phyloP scores from a whole-genome alignment of 768 basidiomycete genomes.

The Crepidotus variabilis region DNA sequence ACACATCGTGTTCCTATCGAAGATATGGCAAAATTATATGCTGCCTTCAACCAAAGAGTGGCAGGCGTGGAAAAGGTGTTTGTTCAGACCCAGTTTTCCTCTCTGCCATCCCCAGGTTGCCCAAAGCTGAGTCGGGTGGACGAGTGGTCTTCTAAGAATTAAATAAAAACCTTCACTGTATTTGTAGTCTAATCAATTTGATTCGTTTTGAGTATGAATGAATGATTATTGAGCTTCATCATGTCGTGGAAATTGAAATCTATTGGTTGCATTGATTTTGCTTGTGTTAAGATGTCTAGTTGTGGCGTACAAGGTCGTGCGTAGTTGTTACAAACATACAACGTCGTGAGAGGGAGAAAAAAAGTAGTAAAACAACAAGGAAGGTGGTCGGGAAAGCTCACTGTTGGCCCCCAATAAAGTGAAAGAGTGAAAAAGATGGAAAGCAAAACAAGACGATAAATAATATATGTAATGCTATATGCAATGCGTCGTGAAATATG shows the following conservation, averaged over 20 bases:
- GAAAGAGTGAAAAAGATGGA: neutral
- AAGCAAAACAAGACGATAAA: neutral
- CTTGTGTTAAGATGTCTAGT: neutral
- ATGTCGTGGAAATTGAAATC: neutral
- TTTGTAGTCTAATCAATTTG: neutral
- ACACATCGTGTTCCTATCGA: slow-evolving; percentile 62
- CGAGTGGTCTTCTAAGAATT: slow-evolving; percentile 33
- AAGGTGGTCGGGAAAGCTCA: neutral
- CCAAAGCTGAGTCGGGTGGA: slow-evolving; percentile 50
- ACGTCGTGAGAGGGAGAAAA: neutral
- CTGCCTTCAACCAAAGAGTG: slow-evolving; percentile 54
- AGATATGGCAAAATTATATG: slow-evolving; percentile 62
- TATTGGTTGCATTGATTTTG: neutral
- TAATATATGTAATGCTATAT: neutral
- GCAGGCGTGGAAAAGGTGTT: slow-evolving; percentile 69
- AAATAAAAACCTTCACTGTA: neutral
- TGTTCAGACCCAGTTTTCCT: slow-evolving; percentile 60
- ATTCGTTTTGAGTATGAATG: too few species aligned
- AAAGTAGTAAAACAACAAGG: neutral
- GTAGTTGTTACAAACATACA: neutral
- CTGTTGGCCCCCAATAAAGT: neutral
- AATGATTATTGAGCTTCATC: too few species aligned
- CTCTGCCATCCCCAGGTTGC: slow-evolving; percentile 41
- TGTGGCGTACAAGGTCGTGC: neutral
- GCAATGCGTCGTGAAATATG: neutral